These are phyloP conservation scores for Clavulina sp. DNA, from an alignment of 768 basidiomycete species.

Conservation along the genomic window DNA sequence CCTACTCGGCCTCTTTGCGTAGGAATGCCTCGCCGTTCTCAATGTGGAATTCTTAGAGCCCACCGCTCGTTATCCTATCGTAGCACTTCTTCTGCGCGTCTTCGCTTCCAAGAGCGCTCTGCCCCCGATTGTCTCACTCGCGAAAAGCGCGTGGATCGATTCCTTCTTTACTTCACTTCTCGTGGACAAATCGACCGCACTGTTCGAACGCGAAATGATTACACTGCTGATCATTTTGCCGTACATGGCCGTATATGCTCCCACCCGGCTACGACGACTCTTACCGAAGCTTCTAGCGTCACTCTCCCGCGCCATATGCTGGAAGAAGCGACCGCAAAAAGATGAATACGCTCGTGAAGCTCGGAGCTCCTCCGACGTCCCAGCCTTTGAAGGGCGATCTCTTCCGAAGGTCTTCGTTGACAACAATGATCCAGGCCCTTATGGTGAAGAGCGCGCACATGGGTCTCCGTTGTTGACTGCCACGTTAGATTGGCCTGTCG, in stretches of 20 bases:
- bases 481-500: too few species aligned
- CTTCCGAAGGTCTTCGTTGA: not conserved
- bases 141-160: slow-evolving; percentile 43
- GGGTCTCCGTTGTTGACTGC: slow-evolving; percentile 26
- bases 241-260: slow-evolving; percentile 47
- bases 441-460: not conserved
- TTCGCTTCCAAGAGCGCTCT: slow-evolving; percentile 20
- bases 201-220: slow-evolving; percentile 44
- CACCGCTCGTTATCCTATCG: slow-evolving; percentile 47
- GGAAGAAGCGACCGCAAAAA: slow-evolving; percentile 35
- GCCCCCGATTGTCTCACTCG: slow-evolving; percentile 16
- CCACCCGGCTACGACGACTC: slow-evolving; percentile 33
- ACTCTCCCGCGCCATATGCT: slow-evolving; percentile 54
- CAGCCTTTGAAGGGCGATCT: not conserved
- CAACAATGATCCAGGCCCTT: not conserved
- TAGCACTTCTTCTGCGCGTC: slow-evolving; percentile 36
- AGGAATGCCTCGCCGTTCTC: slow-evolving; percentile 59
- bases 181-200: slow-evolving; percentile 58
- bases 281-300: slow-evolving; percentile 51
- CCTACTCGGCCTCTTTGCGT: not conserved
- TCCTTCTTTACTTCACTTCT: slow-evolving; percentile 50
- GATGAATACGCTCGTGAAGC: not conserved
- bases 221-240: slow-evolving; percentile 58
- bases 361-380: too few species aligned
- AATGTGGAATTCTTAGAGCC: slow-evolving; percentile 43